These are phyloP conservation scores for Conoideocrella luteorostrata DNA, from an alignment of 2,329 filamentous ascomycete species.

Conservation along the genomic window DNA sequence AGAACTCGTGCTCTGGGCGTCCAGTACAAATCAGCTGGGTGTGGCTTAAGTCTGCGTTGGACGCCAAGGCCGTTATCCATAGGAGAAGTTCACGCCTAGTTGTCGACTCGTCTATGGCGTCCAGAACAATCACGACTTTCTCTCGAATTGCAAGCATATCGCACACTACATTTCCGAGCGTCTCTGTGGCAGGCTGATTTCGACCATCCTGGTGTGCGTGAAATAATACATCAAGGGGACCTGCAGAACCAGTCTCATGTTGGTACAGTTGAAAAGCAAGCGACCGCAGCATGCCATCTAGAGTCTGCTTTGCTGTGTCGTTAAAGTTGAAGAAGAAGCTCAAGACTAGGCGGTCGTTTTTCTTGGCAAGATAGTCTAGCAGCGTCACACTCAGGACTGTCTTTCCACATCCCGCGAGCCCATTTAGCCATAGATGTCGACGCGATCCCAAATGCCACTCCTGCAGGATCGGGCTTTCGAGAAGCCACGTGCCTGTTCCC, in stretches of 20 bases:
- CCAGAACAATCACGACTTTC: slow-evolving; percentile 12
- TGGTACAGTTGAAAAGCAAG: slow-evolving; percentile 16
- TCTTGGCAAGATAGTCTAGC: slow-evolving; percentile 10
- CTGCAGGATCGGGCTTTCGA: slow-evolving; percentile 4
- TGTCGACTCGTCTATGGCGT: slow-evolving; percentile 18
- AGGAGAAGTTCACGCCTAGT: slow-evolving; percentile 13
- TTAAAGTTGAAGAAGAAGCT: slow-evolving; percentile 18
- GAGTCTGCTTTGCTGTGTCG: slow-evolving; percentile 13
- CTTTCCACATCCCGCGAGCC: slow-evolving; percentile 15
- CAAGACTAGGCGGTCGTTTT: not conserved
- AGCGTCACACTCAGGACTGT: slow-evolving; percentile 13
- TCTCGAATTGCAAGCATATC: slow-evolving; percentile 14
- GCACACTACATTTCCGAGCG: slow-evolving; percentile 2
- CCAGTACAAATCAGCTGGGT: slow-evolving; percentile 12
- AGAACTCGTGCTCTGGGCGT: slow-evolving; percentile 16
- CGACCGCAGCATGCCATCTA: slow-evolving; percentile 11
- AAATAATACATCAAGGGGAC: slow-evolving; percentile 1
- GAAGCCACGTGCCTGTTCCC: not conserved
- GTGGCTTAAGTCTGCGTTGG: slow-evolving; percentile 5
- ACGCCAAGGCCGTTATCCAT: slow-evolving; percentile 13
- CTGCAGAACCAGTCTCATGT: not conserved
- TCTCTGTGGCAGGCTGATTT: not conserved
- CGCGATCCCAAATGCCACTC: slow-evolving; percentile 12
- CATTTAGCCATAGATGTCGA: slow-evolving; percentile 15
- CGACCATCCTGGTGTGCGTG: slow-evolving; percentile 2